Evolutionary conservation across 495 filamentous ascomycete genomes (phyloP).

Genomic region (Penicillium coprophilum): DNA sequence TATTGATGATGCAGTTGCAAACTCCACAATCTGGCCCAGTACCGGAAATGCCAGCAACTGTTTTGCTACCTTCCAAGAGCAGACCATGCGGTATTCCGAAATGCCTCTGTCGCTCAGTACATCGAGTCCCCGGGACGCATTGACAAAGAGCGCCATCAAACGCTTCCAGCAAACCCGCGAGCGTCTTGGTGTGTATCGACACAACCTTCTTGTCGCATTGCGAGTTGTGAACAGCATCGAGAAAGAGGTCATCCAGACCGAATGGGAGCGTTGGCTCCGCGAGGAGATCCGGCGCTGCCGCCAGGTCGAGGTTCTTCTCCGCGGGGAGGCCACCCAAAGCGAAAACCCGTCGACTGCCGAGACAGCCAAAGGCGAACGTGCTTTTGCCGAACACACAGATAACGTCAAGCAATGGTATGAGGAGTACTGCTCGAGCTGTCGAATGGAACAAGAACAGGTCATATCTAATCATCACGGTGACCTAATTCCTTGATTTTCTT

Average conservation of each 20-base stretch:
- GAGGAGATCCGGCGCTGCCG: conserved; percentile 70
- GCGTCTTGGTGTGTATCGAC: conserved; percentile 78
- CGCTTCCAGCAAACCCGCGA: conserved; percentile 76
- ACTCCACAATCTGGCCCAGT: conserved; percentile 38
- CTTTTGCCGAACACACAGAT: conserved; percentile 44
- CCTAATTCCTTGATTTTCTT: conserved; percentile 20
- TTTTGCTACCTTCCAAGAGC: conserved; percentile 47
- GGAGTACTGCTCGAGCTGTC: conserved; percentile 74
- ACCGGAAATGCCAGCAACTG: conserved; percentile 42
- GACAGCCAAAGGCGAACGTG: conserved; percentile 23
- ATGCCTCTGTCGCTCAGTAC: conserved; percentile 34
- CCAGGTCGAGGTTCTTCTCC: conserved; percentile 55
- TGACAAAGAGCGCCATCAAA: conserved; percentile 59
- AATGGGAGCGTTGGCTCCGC: conserved; percentile 88
- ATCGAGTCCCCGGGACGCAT: conserved; percentile 35
- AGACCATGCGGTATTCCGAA: conserved; percentile 34
- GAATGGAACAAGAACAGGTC: conserved; percentile 51
- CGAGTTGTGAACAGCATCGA: conserved; percentile 88
- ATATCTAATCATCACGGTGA: conserved; percentile 19
- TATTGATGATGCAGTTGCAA: conserved; percentile 65
- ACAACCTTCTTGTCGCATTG: conserved; percentile 88
- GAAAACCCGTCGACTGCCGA: conserved; percentile 27
- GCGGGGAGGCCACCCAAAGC: conserved; percentile 29
- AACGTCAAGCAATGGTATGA: conserved; percentile 63
- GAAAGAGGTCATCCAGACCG: conserved; percentile 73